Evolutionary conservation across 306 rosid genomes (phyloP), one percentile per base, ranked within the genome.

Genomic region (Cucumis hystrix): DNA sequence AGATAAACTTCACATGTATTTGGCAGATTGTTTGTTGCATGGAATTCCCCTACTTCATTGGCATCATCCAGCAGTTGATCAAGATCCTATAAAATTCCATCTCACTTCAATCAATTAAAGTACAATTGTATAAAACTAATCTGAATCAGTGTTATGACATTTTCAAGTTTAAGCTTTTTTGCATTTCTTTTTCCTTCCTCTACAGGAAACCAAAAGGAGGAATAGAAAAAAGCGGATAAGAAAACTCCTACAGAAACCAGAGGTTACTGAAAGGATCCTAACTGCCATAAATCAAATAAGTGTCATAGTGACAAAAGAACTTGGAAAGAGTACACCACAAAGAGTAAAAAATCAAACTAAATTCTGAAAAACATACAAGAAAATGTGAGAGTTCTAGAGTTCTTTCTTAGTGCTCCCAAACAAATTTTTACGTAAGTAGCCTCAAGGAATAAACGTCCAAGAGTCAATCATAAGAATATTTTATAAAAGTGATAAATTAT

Each of bases 61-160:
- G 89, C 85, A 86, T 88, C 97, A 85, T 87, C 93, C 84, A 96
- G 91, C 79, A 96, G 88, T 81, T 88, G 92, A 78, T 92, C 98
- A 81, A 91, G 93, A 81, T 79, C 99, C 99, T 96, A 81, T 82
- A 68, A 88, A 75, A 40, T 33, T 23, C 63, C 70, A 43, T 70
- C 33, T 16, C 54, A 18, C 45, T 28, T 75, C 37, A 60, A 66
- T 81, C 80, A 55, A 51, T 45, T 30, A 81, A 56, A 65, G 39
- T 43, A 43, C 11, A 68, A 69, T 33, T 33, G 6, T 15, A 65
- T n/a, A 81, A 81, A 75, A 35, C 54, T 18, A 57, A 67, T 43
- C 55, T 49, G 55, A 81, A 56, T 30, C 41, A 16, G 56, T 11
- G 17, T 61, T 30, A 47, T 47, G 18, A 5, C 60, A 77, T 45